These are phyloP conservation scores for Pholiota microspora DNA, from an alignment of 768 basidiomycete species.

Conservation along the genomic window DNA sequence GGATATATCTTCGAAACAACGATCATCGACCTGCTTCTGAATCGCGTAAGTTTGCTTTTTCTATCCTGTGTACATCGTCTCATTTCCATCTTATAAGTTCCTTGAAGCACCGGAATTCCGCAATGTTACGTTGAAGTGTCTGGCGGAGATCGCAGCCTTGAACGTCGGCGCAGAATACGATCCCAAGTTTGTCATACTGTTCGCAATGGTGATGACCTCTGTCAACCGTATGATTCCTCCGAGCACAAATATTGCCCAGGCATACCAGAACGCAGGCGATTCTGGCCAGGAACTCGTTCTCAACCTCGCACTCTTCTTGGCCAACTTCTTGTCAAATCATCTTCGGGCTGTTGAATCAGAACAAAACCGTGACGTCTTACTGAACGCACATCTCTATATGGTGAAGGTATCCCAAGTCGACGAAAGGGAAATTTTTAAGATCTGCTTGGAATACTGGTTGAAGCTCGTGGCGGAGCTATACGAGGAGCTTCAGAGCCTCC, in stretches of 20 bases:
- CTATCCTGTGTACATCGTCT: background rate
- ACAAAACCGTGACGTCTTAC: slow-evolving; percentile 83
- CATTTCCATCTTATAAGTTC: slow-evolving; percentile 56
- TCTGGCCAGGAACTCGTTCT: slow-evolving; percentile 95
- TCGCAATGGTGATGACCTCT: slow-evolving; percentile 98
- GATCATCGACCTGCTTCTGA: slow-evolving; percentile 90
- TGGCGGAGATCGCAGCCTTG: slow-evolving; percentile 94
- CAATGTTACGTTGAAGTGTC: slow-evolving; percentile 93
- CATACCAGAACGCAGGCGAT: slow-evolving; percentile 87
- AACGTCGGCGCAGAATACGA: slow-evolving; percentile 97
- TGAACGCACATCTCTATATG: slow-evolving; percentile 98
- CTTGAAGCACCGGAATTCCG: slow-evolving; percentile 96
- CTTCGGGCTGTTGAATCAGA: slow-evolving; percentile 93
- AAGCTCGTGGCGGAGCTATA: slow-evolving; percentile 96
- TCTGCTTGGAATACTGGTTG: slow-evolving; percentile 96
- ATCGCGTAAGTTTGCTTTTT: slow-evolving; percentile 61
- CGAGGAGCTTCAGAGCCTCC: slow-evolving; percentile 92
- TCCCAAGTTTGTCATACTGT: slow-evolving; percentile 94
- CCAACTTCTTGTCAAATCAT: slow-evolving; percentile 93
- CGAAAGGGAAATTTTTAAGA: slow-evolving; percentile 99
- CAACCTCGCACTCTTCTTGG: slow-evolving; percentile 95
- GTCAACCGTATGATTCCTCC: slow-evolving; percentile 97
- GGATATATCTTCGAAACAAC: slow-evolving; percentile 99
- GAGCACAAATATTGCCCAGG: slow-evolving; percentile 89
- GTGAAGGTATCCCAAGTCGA: slow-evolving; percentile 98